A percentile compares a stretch with the other conserved stretches of the same genome.
Conservation (phyloP, 352 stramenopile species). For the Peronospora farinosa region DNA sequence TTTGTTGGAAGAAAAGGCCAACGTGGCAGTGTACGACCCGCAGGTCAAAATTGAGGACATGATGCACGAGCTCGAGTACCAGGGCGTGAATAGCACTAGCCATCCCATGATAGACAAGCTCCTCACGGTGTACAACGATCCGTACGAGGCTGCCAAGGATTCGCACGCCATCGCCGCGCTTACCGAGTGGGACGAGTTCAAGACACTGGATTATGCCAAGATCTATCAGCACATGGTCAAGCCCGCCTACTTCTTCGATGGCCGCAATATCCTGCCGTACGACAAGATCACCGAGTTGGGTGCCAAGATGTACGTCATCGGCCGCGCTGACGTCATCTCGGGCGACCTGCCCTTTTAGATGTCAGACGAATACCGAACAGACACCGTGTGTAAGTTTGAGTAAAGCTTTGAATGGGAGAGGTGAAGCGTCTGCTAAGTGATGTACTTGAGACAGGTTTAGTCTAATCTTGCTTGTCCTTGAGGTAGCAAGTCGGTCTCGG, state of each 20-base stretch:
- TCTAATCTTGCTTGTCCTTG: background rate
- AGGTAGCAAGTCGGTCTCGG: background rate
- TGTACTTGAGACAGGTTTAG: background rate
- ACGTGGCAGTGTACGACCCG: constrained; percentile 97
- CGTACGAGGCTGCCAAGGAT: constrained; percentile 90
- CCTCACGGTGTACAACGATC: constrained; percentile 62
- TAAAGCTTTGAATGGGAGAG: too few species aligned
- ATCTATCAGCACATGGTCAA: constrained; percentile 97
- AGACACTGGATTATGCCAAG: constrained; percentile 92
- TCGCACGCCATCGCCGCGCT: constrained; percentile 91
- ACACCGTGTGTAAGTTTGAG: background rate
- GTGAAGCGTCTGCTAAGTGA: background rate
- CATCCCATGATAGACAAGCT: constrained; percentile 87
- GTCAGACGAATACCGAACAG: background rate
- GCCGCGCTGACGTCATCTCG: constrained; percentile 66
- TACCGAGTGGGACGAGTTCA: constrained; percentile 99
- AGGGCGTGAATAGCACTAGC: constrained; percentile 87
- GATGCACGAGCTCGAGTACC: constrained; percentile 71
- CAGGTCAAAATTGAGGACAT: constrained; percentile 96
- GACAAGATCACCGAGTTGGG: constrained; percentile 91
- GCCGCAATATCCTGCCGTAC: constrained; percentile 95
- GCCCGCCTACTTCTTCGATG: constrained; percentile 99
- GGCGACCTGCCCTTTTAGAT: constrained; percentile 59
- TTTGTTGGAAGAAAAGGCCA: constrained; percentile 93
- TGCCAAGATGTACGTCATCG: constrained; percentile 98